These are phyloP conservation scores for Extremus antarcticus DNA, from an alignment of 495 filamentous ascomycete genomes.

Conservation along the genomic window DNA sequence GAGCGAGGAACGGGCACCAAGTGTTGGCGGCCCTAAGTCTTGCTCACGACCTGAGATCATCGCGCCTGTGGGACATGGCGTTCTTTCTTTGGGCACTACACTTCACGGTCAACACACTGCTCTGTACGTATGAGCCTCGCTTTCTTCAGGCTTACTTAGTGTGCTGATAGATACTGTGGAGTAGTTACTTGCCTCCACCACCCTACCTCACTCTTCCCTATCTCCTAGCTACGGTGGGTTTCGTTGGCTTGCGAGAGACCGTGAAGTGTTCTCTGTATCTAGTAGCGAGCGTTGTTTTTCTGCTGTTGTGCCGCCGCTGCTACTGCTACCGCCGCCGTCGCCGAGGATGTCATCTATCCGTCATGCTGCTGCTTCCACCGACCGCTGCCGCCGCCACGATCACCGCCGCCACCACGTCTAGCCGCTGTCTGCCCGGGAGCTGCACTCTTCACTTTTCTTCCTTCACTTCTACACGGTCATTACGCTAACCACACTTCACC, in stretches of 20 bases:
- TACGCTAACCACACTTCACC: not conserved
- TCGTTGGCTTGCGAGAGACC: not conserved
- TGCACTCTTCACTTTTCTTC: not conserved
- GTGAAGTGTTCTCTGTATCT: not conserved
- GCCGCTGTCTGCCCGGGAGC: not conserved
- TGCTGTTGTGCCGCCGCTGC: not conserved
- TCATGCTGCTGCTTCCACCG: not conserved
- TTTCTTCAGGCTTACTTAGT: not conserved
- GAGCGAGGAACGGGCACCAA: not conserved
- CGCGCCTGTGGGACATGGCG: not conserved
- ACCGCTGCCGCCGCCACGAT: not conserved
- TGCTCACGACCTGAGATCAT: not conserved
- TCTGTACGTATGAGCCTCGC: not conserved
- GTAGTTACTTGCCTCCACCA: slow-evolving; percentile 2
- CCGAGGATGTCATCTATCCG: too few relatives aligned
- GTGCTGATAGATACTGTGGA: slow-evolving; percentile 8
- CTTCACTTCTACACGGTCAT: not conserved
- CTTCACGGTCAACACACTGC: not conserved
- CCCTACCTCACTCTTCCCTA: not conserved
- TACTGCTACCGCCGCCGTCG: slow-evolving; percentile 1
- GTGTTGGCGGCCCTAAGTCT: slow-evolving; percentile 2
- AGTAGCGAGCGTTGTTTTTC: not conserved
- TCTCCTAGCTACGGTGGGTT: not conserved
- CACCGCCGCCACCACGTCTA: not conserved
- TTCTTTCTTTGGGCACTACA: not conserved